Conservation (phyloP, 2,329 filamentous ascomycete species). For the Ophiocordyceps australis region DNA sequence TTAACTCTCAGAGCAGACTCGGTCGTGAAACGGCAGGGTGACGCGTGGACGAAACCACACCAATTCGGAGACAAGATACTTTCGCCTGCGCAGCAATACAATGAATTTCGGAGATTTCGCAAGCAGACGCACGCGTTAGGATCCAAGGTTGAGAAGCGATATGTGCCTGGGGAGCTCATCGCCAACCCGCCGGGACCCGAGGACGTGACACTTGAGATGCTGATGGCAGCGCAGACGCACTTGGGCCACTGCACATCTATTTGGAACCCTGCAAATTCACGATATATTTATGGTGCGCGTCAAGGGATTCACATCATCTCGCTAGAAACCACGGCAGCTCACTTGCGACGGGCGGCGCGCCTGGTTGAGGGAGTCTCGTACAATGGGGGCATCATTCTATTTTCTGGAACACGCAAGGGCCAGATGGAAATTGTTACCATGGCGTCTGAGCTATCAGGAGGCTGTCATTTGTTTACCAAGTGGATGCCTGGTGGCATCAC, state of each 20-base stretch:
- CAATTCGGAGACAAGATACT: constrained; percentile 14
- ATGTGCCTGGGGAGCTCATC: constrained; percentile 48
- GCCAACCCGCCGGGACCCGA: constrained; percentile 55
- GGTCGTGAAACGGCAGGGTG: constrained; percentile 13
- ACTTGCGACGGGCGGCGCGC: constrained; percentile 83
- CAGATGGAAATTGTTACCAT: constrained; percentile 67
- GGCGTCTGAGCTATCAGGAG: constrained; percentile 59
- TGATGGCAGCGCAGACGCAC: constrained; percentile 75
- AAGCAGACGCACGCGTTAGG: constrained; percentile 28
- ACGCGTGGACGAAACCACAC: constrained; percentile 14
- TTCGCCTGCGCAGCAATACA: constrained; percentile 19
- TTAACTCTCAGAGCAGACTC: constrained; percentile 16
- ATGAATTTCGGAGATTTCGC: constrained; percentile 18
- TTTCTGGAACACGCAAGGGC: constrained; percentile 71
- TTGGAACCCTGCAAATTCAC: constrained; percentile 88
- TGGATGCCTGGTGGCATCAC: constrained; percentile 90
- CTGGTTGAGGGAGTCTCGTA: constrained; percentile 77
- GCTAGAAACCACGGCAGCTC: constrained; percentile 72
- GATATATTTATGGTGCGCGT: constrained; percentile 84
- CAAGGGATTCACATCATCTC: constrained; percentile 86
- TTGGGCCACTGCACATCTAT: constrained; percentile 79
- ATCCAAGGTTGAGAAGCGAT: constrained; percentile 30
- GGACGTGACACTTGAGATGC: constrained; percentile 76
- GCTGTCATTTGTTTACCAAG: constrained; percentile 77
- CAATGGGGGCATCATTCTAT: constrained; percentile 69